Evolutionary conservation across 345 rosid species (phyloP).

Genomic region (Rubroshorea leprosula): DNA sequence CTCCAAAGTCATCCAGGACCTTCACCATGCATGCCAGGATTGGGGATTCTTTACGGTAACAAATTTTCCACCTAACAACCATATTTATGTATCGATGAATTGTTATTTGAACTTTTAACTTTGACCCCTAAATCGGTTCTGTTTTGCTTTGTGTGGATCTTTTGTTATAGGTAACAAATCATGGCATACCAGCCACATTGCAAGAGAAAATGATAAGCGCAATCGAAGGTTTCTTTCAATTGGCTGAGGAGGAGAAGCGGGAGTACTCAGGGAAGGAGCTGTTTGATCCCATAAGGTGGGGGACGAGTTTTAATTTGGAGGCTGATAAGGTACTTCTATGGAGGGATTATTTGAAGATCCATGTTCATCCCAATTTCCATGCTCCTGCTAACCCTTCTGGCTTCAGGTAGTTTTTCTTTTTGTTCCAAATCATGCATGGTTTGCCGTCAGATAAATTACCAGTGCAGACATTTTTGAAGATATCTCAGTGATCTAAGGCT

Average conservation of each 20-base stretch:
- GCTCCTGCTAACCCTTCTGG: constrained; percentile 29
- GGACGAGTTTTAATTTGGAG: constrained; percentile 30
- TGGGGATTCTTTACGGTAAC: constrained; percentile 58
- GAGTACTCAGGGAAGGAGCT: constrained; percentile 25
- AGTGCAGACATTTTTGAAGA: too few species aligned
- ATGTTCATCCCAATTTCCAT: constrained; percentile 35
- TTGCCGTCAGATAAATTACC: too few species aligned
- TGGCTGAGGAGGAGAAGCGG: constrained; percentile 24
- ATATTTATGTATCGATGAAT: background rate
- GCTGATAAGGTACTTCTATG: constrained; percentile 25
- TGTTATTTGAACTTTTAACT: background rate
- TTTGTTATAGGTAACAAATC: constrained; percentile 27
- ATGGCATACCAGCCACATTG: constrained; percentile 24
- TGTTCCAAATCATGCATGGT: too few species aligned
- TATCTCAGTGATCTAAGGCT: too few species aligned
- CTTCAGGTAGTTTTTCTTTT: constrained; percentile 22
- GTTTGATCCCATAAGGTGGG: constrained; percentile 33
- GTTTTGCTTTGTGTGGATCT: background rate
- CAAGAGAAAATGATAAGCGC: constrained; percentile 20
- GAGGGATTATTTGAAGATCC: constrained; percentile 43
- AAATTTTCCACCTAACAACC: background rate
- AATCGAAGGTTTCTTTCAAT: constrained; percentile 24
- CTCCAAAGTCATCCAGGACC: constrained; percentile 23
- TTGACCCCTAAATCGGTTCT: too few species aligned
- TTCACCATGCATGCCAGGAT: constrained; percentile 44